These are phyloP conservation scores for Phoenix dactylifera DNA, from an alignment of 176 grass and related monocot genomes.

Conservation along the genomic window DNA sequence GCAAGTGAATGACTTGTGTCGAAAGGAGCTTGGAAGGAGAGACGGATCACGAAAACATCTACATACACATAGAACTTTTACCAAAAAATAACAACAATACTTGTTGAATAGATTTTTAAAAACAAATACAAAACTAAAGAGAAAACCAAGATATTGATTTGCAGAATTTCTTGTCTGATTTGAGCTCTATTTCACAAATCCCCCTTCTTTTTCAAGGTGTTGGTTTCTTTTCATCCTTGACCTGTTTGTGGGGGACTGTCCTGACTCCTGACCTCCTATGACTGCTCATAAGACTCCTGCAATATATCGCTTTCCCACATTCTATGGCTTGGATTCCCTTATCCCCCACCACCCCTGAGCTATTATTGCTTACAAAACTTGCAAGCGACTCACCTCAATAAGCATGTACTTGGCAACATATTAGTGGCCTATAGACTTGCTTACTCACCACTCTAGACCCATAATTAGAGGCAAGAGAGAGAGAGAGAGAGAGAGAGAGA, in stretches of 20 bases:
- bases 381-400: conserved; percentile 5
- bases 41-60: no score
- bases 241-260: not conserved
- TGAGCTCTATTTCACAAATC: no score
- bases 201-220: no score
- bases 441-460: conserved; percentile 1
- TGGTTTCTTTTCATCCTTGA: not conserved
- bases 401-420: not conserved
- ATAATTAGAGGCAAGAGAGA: not conserved
- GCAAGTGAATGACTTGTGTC: no score
- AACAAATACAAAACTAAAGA: no score
- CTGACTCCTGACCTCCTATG: not conserved
- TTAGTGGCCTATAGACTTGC: not conserved
- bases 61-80: no score
- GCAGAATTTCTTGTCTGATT: no score
- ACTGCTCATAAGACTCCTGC: not conserved
- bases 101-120: no score
- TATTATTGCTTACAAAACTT: conserved; percentile 6
- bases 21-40: no score
- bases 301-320: not conserved
- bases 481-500: no score
- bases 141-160: no score
- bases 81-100: no score
- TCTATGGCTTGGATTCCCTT: conserved; percentile 7
- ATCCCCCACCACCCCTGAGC: not conserved